Conservation (phyloP, 2,329 filamentous ascomycete genomes). For the Rutstroemia sp. region DNA sequence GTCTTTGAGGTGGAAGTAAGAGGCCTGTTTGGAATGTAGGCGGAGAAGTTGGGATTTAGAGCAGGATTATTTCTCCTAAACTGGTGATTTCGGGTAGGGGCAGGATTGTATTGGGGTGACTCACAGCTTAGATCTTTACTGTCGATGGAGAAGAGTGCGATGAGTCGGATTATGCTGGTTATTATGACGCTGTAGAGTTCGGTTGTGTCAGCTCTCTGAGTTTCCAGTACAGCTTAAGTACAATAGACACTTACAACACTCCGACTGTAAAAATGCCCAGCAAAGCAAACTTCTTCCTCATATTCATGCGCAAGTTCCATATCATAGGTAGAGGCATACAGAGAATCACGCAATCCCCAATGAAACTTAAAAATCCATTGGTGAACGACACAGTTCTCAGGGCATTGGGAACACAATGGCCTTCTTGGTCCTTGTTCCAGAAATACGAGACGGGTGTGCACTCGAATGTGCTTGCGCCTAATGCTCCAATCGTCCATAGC, state of each 20-base stretch:
- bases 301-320: constrained; percentile 10
- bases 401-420: constrained; percentile 10
- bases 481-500: constrained; percentile 15
- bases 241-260: constrained; percentile 10
- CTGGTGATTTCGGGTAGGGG: not conserved
- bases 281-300: constrained; percentile 10
- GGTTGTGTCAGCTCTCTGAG: not conserved
- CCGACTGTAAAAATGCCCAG: constrained; percentile 14
- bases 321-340: constrained; percentile 14
- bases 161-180: not conserved
- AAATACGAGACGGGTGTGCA: constrained; percentile 16
- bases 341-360: constrained; percentile 13
- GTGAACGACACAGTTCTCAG: constrained; percentile 15
- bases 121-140: not conserved
- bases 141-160: not conserved
- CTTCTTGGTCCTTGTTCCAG: constrained; percentile 15
- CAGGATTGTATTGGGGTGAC: not conserved
- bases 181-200: not conserved
- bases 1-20: not conserved
- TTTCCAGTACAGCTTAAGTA: not conserved
- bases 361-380: constrained; percentile 14
- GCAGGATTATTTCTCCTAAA: too few relatives aligned
- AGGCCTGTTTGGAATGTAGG: too few relatives aligned
- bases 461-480: constrained; percentile 16
- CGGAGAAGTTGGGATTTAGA: too few relatives aligned